A percentile compares a stretch with the other conserved stretches of the same genome.
These are phyloP conservation scores for Poa pratensis DNA, from an alignment of 176 grass and related monocot genomes.

Conservation along the genomic window DNA sequence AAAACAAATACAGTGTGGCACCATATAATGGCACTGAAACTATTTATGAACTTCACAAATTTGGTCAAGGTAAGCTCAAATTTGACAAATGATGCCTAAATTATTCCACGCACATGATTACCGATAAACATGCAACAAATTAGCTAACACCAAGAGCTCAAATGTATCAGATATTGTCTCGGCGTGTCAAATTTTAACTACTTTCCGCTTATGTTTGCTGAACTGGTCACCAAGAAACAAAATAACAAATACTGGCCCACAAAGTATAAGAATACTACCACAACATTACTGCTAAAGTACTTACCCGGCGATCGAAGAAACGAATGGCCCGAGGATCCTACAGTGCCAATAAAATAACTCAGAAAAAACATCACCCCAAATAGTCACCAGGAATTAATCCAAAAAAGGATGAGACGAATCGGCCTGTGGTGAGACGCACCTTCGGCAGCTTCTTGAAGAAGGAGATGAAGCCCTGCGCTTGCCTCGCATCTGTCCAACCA, in stretches of 20 bases:
- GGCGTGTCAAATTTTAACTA: neutral
- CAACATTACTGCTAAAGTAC: constrained; percentile 18
- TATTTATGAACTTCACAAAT: neutral
- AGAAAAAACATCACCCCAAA: constrained; percentile 8
- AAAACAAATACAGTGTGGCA: neutral
- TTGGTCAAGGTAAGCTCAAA: constrained; percentile 20
- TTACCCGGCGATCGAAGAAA: constrained; percentile 88
- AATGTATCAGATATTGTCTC: neutral
- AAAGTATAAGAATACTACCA: constrained; percentile 4
- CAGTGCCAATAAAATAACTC: constrained; percentile 15
- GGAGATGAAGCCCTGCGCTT: constrained; percentile 94
- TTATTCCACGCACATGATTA: neutral
- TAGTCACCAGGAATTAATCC: neutral
- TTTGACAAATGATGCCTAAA: neutral
- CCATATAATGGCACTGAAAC: neutral
- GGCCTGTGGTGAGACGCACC: constrained; percentile 41
- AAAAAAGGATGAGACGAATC: neutral
- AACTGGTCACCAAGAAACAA: neutral
- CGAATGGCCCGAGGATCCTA: constrained; percentile 80
- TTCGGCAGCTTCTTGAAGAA: constrained; percentile 86
- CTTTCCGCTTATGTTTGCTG: neutral
- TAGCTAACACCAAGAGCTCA: neutral
- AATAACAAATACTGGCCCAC: neutral
- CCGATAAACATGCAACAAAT: constrained; percentile 1
- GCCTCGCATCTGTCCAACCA: constrained; percentile 68